These are phyloP conservation scores for Maudiozyma saulgeensis DNA, from an alignment of 805 yeast species.

Conservation along the genomic window DNA sequence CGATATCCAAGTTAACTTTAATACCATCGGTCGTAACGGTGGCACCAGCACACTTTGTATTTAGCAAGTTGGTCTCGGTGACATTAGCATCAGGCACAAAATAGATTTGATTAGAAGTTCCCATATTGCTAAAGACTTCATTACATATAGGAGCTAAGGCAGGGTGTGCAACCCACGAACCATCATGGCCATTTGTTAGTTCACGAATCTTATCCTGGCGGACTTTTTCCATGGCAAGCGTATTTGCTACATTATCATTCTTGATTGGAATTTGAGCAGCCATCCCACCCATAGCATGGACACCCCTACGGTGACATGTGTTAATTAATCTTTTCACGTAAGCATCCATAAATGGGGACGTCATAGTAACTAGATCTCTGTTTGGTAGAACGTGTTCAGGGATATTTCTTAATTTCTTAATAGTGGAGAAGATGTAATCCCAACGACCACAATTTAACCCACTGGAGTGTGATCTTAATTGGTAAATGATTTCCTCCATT, in stretches of 20 bases:
- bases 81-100: slow-evolving; percentile 33
- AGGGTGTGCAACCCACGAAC: slow-evolving; percentile 89
- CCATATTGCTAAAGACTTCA: slow-evolving; percentile 67
- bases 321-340: slow-evolving; percentile 66
- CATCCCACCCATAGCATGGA: slow-evolving; percentile 87
- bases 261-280: slow-evolving; percentile 81
- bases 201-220: slow-evolving; percentile 69
- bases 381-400: slow-evolving; percentile 62
- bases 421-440: slow-evolving; percentile 79
- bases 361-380: slow-evolving; percentile 74
- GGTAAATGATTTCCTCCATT: slow-evolving; percentile 75
- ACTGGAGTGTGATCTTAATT: slow-evolving; percentile 64
- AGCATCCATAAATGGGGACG: slow-evolving; percentile 70
- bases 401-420: slow-evolving; percentile 63
- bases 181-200: slow-evolving; percentile 72
- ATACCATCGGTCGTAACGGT: slow-evolving; percentile 64
- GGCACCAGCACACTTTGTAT: slow-evolving; percentile 55
- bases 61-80: slow-evolving; percentile 43
- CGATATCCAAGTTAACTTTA: slow-evolving; percentile 62
- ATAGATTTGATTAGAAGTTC: slow-evolving; percentile 69
- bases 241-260: slow-evolving; percentile 53
- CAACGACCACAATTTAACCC: slow-evolving; percentile 85
- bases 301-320: slow-evolving; percentile 68
- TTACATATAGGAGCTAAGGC: slow-evolving; percentile 68
- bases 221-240: slow-evolving; percentile 61